A percentile compares a stretch with the other conserved stretches of the same genome.
Conservation (phyloP, 768 basidiomycete species). For the Russula abietina region DNA sequence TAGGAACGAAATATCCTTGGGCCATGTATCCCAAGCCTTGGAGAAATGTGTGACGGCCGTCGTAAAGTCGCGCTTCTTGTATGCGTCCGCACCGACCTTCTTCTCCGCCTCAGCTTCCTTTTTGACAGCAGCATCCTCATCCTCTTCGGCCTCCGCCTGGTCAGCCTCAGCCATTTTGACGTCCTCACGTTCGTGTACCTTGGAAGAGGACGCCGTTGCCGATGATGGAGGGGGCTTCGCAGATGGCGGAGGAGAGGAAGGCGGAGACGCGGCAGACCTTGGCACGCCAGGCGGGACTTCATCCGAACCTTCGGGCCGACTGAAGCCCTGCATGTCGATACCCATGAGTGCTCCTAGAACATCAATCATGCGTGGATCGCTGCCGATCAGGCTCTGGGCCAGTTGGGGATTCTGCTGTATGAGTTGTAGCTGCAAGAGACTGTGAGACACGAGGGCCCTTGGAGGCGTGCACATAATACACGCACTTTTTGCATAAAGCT, state of each 20-base stretch:
- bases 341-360: conserved; percentile 92
- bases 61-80: conserved; percentile 81
- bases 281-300: conserved; percentile 63
- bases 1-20: conserved; percentile 89
- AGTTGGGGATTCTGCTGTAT: conserved; percentile 65
- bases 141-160: conserved; percentile 53
- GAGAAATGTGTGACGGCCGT: conserved; percentile 70
- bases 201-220: conserved; percentile 31
- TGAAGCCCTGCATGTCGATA: conserved; percentile 83
- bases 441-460: not conserved
- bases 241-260: conserved; percentile 33
- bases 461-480: too few species aligned
- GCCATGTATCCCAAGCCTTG: conserved; percentile 89
- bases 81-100: conserved; percentile 68
- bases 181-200: conserved; percentile 39
- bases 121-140: conserved; percentile 62
- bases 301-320: conserved; percentile 77
- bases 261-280: conserved; percentile 37
- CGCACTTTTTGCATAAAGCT: conserved; percentile 66
- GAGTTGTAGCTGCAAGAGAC: conserved; percentile 44
- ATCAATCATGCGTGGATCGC: conserved; percentile 90
- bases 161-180: conserved; percentile 51
- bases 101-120: conserved; percentile 76
- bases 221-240: conserved; percentile 33
- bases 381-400: conserved; percentile 50